Base-by-base conservation (phyloP, 305 asterid species). In the Rubia tinctorum region DNA sequence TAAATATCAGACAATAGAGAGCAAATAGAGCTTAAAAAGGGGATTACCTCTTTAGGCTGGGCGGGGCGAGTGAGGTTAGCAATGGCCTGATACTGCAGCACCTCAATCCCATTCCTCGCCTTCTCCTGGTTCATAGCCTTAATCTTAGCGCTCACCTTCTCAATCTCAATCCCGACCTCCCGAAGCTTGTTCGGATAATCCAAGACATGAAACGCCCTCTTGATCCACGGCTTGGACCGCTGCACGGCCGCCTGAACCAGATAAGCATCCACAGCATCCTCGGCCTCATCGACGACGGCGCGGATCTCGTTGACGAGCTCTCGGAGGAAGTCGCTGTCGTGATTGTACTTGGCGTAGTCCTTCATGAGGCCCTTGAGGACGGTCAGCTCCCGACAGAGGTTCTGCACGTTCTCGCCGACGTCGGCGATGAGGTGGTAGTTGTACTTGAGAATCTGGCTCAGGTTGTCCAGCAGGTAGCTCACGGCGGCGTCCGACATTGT, bases 221-320 rank as follows among this genome's bases (percentile, higher is more conserved):
- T 76, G 0, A 77, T 14, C 42, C 73, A 77, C 66, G 75, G 75
- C 77, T 73, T 79, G 1, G 22, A 68, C 75, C 79, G 70, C 39
- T 63, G 67, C 12, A 69, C 82, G 64, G 73, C 82, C 59, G 73
- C 80, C 68, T 30, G 83, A 71, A 73, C 73, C 25, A 58, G 7
- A 25, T 49, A 82, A 67, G 45, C 73, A 14, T 76, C 88, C 47
- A 83, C 75, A 1, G 71, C 63, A 69, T 71, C 86, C 61, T 88
- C 89, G 25, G 85, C 88, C 20, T 81, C 84, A 59, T 80, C 47
- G 30, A 88, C 87, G 66, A 81, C 71, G 56, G 17, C 51, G 59
- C 71, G 72, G 9, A 86, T 79, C 72, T 79, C 76, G 37, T 25
- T 78, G 69, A 69, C 80, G 72, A 84, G 55, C n/a, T 70, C 78